Evolutionary conservation across 192 early-diverging fungal genomes (phyloP).

Genomic region (Helicostylum pulchrum): DNA sequence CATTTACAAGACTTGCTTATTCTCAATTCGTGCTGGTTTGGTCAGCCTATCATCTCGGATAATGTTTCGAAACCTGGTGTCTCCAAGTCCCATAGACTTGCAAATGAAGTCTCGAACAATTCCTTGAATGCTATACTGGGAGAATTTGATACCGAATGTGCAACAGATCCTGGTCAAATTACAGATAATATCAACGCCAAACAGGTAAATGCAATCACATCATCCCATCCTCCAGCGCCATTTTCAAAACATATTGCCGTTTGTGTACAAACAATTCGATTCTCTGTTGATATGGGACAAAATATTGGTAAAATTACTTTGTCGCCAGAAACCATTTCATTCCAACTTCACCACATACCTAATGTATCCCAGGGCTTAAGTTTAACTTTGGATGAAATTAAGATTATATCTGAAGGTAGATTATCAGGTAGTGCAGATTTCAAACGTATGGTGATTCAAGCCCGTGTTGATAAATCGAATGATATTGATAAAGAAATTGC

Average conservation of each 20-base stretch:
- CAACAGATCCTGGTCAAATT: background rate
- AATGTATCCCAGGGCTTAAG: constrained; percentile 38
- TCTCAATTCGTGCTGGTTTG: constrained; percentile 67
- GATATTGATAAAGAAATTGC: background rate
- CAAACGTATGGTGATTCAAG: constrained; percentile 1
- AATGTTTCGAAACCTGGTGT: background rate
- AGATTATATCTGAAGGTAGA: constrained; percentile 58
- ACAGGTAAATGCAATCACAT: background rate
- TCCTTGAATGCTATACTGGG: too few species aligned
- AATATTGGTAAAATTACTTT: constrained; percentile 59
- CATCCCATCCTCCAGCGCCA: constrained; percentile 28
- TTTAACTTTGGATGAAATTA: constrained; percentile 40
- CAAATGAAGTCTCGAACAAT: too few species aligned
- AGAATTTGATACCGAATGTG: too few species aligned
- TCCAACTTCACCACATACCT: constrained; percentile 39
- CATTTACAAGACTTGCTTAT: constrained; percentile 73
- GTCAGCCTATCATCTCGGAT: constrained; percentile 40
- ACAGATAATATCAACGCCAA: background rate
- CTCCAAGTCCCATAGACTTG: background rate
- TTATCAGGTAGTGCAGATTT: constrained; percentile 43
- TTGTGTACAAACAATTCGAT: constrained; percentile 39
- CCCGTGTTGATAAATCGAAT: background rate
- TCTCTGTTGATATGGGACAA: constrained; percentile 61
- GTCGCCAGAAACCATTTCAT: constrained; percentile 43
- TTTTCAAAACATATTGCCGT: constrained; percentile 46